phyloP scores from a whole-genome alignment of 495 filamentous ascomycete genomes.

The Haplographium delicatum region DNA sequence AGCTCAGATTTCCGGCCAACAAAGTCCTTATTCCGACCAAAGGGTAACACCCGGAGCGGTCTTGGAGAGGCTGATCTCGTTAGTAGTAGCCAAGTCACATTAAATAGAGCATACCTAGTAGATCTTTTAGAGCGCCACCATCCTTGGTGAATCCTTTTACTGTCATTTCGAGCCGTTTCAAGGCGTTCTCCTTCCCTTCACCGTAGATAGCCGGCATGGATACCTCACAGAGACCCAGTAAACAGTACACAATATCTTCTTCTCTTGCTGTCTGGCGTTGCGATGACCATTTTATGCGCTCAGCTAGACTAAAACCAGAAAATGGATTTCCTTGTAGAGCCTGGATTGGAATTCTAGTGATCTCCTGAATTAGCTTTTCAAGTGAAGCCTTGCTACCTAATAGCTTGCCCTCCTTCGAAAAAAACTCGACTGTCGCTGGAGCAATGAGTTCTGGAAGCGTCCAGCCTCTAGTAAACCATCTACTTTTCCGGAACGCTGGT shows the following conservation, averaged over 20 bases:
- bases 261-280: background rate
- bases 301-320: background rate
- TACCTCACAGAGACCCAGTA: background rate
- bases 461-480: too few species aligned
- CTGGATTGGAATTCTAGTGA: background rate
- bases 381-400: background rate
- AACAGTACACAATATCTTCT: background rate
- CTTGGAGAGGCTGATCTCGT: background rate
- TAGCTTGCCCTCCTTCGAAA: background rate
- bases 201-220: background rate
- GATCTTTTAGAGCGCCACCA: background rate
- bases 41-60: constrained; percentile 1
- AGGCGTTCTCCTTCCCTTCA: background rate
- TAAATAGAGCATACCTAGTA: background rate
- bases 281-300: background rate
- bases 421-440: background rate
- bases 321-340: too few species aligned
- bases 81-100: background rate
- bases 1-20: constrained; percentile 3
- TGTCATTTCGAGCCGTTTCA: background rate
- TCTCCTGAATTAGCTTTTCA: background rate
- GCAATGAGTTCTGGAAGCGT: too few species aligned
- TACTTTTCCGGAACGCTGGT: background rate
- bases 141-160: background rate
- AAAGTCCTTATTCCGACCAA: constrained; percentile 14